A percentile compares a stretch with the other conserved stretches of the same genome.
Conservation (phyloP, 306 rosid genomes). For the Amphicarpaea edgeworthii region DNA sequence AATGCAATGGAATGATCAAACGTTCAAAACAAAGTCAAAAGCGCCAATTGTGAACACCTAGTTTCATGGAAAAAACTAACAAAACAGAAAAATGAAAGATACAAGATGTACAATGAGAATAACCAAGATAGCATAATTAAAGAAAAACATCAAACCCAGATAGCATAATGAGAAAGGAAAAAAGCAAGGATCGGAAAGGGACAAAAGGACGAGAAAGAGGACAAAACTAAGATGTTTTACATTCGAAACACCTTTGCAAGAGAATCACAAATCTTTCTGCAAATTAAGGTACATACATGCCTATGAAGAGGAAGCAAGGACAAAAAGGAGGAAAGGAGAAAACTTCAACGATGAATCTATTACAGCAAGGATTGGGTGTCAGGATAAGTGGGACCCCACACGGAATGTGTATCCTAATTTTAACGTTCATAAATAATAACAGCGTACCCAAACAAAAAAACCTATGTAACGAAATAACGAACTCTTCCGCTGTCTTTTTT, state of each 20-base stretch:
- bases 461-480: conserved; percentile 34
- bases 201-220: conserved; percentile 6
- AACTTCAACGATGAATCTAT: conserved; percentile 22
- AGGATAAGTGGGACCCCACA: conserved; percentile 24
- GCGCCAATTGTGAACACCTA: conserved; percentile 20
- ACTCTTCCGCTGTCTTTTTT: conserved; percentile 20
- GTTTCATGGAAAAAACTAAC: background rate
- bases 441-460: conserved; percentile 13
- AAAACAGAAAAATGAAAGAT: too few species aligned
- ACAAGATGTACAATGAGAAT: conserved; percentile 27
- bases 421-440: conserved; percentile 35
- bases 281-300: conserved; percentile 37
- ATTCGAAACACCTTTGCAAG: conserved; percentile 51
- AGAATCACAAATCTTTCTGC: conserved; percentile 49
- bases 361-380: conserved; percentile 40
- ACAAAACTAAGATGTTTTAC: conserved; percentile 20
- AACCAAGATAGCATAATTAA: conserved; percentile 26
- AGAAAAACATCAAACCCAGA: background rate
- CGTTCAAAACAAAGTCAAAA: conserved; percentile 34
- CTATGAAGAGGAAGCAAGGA: conserved; percentile 38
- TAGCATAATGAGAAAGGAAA: background rate
- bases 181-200: conserved; percentile 1
- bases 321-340: conserved; percentile 51
- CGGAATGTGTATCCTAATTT: conserved; percentile 38
- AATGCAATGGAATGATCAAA: conserved; percentile 42